Percentiles rank a stretch among this genome's conserved stretches.
phyloP scores from a whole-genome alignment of 2,329 filamentous ascomycete species.

The Alternaria solani region DNA sequence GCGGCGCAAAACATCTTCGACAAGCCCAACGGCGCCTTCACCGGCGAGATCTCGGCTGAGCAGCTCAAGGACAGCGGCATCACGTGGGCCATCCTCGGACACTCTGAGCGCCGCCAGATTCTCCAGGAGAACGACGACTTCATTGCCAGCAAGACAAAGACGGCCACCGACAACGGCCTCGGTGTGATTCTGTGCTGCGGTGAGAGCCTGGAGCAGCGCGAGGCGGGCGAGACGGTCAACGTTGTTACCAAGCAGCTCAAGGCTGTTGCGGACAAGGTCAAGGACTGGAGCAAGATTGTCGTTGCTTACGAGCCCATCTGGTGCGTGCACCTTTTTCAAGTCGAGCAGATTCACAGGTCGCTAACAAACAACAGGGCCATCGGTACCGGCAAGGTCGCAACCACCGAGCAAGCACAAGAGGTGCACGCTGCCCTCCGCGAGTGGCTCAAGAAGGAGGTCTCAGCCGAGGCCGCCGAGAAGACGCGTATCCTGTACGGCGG shows the following conservation, averaged over 20 bases:
- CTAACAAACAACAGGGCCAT: constrained; percentile 63
- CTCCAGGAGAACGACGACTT: constrained; percentile 83
- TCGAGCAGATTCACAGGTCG: background rate
- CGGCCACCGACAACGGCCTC: constrained; percentile 84
- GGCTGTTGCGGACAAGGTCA: constrained; percentile 78
- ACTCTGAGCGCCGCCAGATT: constrained; percentile 93
- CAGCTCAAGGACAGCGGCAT: constrained; percentile 91
- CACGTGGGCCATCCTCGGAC: constrained; percentile 89
- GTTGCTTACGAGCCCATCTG: constrained; percentile 99
- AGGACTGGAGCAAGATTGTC: constrained; percentile 93
- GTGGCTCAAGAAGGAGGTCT: constrained; percentile 80
- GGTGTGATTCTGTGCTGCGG: constrained; percentile 97
- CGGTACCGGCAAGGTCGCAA: constrained; percentile 74
- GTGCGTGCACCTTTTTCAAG: constrained; percentile 57
- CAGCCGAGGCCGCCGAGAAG: constrained; percentile 80
- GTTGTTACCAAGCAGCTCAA: constrained; percentile 86
- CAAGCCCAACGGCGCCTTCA: constrained; percentile 96
- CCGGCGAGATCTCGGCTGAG: constrained; percentile 90
- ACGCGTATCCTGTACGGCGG: constrained; percentile 97
- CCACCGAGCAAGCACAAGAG: constrained; percentile 53
- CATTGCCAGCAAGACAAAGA: constrained; percentile 93
- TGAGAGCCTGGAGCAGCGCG: constrained; percentile 92
- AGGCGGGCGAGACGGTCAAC: constrained; percentile 83
- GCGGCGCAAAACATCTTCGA: constrained; percentile 97
- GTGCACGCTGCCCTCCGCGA: constrained; percentile 79